These are phyloP conservation scores for Pilaira anomala DNA, from an alignment of 192 early-diverging fungal species.

Conservation along the genomic window DNA sequence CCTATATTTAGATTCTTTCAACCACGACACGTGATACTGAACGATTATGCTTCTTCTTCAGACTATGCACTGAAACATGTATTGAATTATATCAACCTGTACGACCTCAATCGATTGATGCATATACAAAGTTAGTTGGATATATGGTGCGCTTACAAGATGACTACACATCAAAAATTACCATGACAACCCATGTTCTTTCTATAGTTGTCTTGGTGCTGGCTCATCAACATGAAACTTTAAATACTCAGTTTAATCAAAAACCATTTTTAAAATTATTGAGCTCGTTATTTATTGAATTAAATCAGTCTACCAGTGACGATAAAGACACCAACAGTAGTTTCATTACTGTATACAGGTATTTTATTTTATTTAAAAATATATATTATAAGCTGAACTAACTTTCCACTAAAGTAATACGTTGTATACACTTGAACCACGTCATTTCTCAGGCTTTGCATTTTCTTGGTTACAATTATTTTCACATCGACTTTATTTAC, in stretches of 20 bases:
- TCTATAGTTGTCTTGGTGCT: conserved; percentile 81
- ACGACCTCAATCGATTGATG: conserved; percentile 61
- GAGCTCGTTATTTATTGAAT: conserved; percentile 75
- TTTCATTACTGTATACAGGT: conserved; percentile 21
- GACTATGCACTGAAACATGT: conserved; percentile 79
- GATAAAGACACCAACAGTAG: neutral
- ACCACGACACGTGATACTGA: conserved; percentile 60
- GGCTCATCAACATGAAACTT: conserved; percentile 78
- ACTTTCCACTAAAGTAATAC: conserved; percentile 53
- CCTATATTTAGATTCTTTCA: neutral
- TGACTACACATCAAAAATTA: conserved; percentile 57
- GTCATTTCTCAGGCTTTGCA: conserved; percentile 86
- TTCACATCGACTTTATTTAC: conserved; percentile 91
- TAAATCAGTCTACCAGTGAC: conserved; percentile 32
- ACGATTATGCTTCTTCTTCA: conserved; percentile 81
- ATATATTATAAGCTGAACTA: conserved; percentile 15
- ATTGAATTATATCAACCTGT: conserved; percentile 67
- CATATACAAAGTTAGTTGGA: conserved; percentile 82
- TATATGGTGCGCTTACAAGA: conserved; percentile 77
- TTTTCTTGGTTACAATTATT: conserved; percentile 95
- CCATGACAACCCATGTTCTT: conserved; percentile 74
- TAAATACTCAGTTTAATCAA: conserved; percentile 78
- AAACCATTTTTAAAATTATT: conserved; percentile 87
- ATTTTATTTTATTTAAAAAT: too few relatives aligned
- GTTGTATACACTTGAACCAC: conserved; percentile 80